A percentile compares a stretch with the other conserved stretches of the same genome.
phyloP scores from a whole-genome alignment of 495 filamentous ascomycete species.

The Aspergillus haitiensis region DNA sequence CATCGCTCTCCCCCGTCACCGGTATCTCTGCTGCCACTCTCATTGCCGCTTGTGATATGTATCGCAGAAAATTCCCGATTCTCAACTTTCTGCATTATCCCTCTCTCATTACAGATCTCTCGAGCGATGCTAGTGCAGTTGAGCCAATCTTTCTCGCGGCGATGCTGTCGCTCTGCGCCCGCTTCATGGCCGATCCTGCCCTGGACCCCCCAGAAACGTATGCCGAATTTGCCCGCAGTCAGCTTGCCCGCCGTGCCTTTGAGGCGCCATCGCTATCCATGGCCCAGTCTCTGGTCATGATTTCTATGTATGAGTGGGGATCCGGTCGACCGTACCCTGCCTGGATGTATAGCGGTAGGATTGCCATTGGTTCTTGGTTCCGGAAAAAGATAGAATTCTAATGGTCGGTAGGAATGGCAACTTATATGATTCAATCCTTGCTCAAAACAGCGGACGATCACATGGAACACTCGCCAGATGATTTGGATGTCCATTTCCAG shows the following conservation, averaged over 20 bases:
- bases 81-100: conserved; percentile 49
- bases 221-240: conserved; percentile 39
- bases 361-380: background rate
- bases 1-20: conserved; percentile 28
- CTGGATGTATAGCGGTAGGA: conserved; percentile 50
- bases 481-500: conserved; percentile 38
- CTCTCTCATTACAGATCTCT: conserved; percentile 44
- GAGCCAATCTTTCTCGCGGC: conserved; percentile 46
- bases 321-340: conserved; percentile 46
- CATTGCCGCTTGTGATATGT: conserved; percentile 43
- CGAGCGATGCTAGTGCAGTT: conserved; percentile 33
- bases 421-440: conserved; percentile 49
- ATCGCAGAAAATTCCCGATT: conserved; percentile 46
- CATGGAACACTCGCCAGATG: conserved; percentile 44
- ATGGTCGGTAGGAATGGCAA: conserved; percentile 41
- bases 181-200: conserved; percentile 35
- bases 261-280: conserved; percentile 44
- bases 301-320: conserved; percentile 48
- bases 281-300: conserved; percentile 46
- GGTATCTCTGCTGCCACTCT: conserved; percentile 32
- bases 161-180: conserved; percentile 41
- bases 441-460: conserved; percentile 46
- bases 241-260: conserved; percentile 41
- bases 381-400: background rate
- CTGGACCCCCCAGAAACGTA: conserved; percentile 37